Evolutionary conservation across 1,139 yeast genomes (phyloP), one percentile per base, ranked within the genome.

Genomic region (Diutina sp.): DNA sequence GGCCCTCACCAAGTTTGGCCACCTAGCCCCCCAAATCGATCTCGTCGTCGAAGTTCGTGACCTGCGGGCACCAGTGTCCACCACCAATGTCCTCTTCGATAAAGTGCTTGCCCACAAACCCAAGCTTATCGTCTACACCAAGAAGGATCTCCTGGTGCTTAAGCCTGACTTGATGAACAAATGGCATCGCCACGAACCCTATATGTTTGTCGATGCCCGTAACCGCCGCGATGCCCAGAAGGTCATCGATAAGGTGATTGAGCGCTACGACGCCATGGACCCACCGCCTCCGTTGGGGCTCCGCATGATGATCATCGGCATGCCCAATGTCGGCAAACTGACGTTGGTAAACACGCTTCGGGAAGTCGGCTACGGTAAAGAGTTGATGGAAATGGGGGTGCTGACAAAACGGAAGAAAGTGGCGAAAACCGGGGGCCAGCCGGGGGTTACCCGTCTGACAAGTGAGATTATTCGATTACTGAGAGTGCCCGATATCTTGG

Each of bases 271-370:
- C 35, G 61, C 64, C 3, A 74, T 83, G 77, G 69, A 67, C 6
- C 83, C 91, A 0, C 83, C 85, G 1, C 93, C 95, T 0, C 97
- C 97, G 0, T 70, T 90, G 57, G 98, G 99, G 0, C 72, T 87
- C 55, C 71, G 91, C 46, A 68, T 87, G 56, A 75, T 91, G 74
- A 82, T 93, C 55, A 84, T 87, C 11, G 99, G 99, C 0, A 88
- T 93, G 95, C 99, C 99, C 0, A 93, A 93, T 67, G 96, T 90
- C n/a, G 99, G 99, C 0, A 93, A 93, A 68, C 88, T 96, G n/a
- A 87, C 96, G 0, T 70, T 93, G 58, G 85, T 91, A 12, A 93
- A 93, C 66, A 77, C 86, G 0, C 71, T 93, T 56, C 71, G 97
- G 58, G 74, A 74, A 28, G 79, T 79, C 2, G 89, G 90, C 2